Base-by-base conservation (phyloP, 1,139 yeast species). In the Diutina rugosa region DNA sequence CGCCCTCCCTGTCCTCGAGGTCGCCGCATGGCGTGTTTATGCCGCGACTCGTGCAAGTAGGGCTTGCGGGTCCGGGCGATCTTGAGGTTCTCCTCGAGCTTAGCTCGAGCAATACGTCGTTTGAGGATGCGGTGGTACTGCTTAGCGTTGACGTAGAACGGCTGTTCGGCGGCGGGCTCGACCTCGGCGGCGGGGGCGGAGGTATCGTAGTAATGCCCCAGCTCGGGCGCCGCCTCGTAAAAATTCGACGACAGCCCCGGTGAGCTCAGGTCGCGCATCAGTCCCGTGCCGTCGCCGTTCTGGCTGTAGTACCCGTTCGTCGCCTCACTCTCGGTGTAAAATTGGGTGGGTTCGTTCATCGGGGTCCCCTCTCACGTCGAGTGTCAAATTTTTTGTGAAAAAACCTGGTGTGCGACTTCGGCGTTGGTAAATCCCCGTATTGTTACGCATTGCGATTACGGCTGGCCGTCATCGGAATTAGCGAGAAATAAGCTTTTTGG, bases 1-100 rank as follows among this genome's bases (percentile, higher is more conserved):
- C 99, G 76, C 3, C 99, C 99, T 38, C 99, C 99, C 71, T 93
- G 98, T 35, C 99, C 99, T 64, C 99, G 81, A 16, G 99, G 99
- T 69, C 99, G 81, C 67, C 99, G 80, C 99, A 95, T 93, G 26
- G 99, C 99, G 69, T 95, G 99, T 69, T 93, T 93, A 70, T 95
- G 99, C 64, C 99, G 81, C 18, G 97, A 90, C 70, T 95, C 99
- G 68, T 95, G 99, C 57, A 95, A 72, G 68, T 95, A 95, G 3
- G 99, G 99, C 66, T 87, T 87, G 62, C 98, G 81, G 8, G 95
- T 95, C 61, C 97, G 79, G 29, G 95, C 95, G 9, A 88, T 88
- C 66, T 89, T 87, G 60, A 93, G 77, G 55, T 84, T 81, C 65
- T 93, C 98, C 66, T 93, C 99, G 56, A 93, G 78, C 68, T 86